Evolutionary conservation across 352 stramenopile species (phyloP).

Genomic region (Pythium sp.): DNA sequence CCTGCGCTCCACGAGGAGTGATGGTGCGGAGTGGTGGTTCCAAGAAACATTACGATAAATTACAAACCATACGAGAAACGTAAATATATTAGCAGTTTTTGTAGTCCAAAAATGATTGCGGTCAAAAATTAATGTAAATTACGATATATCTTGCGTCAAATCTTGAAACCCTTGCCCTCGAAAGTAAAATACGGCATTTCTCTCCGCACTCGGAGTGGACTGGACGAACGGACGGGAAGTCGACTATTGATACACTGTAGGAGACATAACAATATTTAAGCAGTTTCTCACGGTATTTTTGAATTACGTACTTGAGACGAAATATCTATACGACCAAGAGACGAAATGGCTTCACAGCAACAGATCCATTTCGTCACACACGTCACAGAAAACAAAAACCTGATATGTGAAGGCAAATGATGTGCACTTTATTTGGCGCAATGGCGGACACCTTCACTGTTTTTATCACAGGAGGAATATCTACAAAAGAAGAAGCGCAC

Average conservation of each 20-base stretch:
- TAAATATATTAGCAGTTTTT: too few species aligned
- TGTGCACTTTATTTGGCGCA: not conserved
- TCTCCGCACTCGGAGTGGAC: not conserved
- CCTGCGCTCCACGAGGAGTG: not conserved
- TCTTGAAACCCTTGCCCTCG: slow-evolving; percentile 4
- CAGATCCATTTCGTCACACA: not conserved
- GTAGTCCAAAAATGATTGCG: too few species aligned
- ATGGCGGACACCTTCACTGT: not conserved
- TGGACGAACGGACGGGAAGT: slow-evolving; percentile 10
- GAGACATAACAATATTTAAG: not conserved
- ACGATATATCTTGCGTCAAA: slow-evolving; percentile 4
- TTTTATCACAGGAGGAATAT: not conserved
- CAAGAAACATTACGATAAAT: not conserved
- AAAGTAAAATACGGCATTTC: slow-evolving; percentile 3
- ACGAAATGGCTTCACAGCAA: not conserved
- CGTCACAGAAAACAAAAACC: not conserved
- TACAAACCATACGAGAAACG: not conserved
- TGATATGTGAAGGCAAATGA: not conserved
- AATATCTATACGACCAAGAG: not conserved
- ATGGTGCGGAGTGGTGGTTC: not conserved
- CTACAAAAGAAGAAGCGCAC: not conserved
- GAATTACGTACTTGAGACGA: not conserved
- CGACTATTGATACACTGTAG: not conserved
- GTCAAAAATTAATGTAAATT: not conserved
- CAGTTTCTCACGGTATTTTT: not conserved